Conservation (phyloP, 192 early-diverging fungal genomes). For the Funneliformis geosporum region DNA sequence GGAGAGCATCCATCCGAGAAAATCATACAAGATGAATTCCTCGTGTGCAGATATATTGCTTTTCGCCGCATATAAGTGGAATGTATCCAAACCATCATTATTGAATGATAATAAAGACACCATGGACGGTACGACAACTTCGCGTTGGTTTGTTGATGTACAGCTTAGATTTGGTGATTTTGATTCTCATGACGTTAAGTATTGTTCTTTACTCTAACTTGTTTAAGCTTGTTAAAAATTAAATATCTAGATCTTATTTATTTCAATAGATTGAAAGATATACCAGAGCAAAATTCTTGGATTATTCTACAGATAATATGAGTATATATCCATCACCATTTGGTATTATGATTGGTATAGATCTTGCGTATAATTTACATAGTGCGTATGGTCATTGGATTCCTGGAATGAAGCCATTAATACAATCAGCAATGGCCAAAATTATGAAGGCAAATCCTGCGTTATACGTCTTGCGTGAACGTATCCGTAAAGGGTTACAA, state of each 20-base stretch:
- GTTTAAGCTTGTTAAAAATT: not conserved
- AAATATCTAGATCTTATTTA: not conserved
- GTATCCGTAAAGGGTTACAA: constrained; percentile 97
- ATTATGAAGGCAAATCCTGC: constrained; percentile 99
- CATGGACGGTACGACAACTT: constrained; percentile 95
- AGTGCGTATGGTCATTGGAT: constrained; percentile 98
- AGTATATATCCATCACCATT: constrained; percentile 99
- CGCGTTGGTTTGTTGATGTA: constrained; percentile 98
- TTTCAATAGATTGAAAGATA: constrained; percentile 82
- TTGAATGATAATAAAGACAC: constrained; percentile 91
- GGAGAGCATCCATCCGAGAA: constrained; percentile 98
- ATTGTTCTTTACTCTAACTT: not conserved
- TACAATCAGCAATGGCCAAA: constrained; percentile 97
- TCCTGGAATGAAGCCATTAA: constrained; percentile 97
- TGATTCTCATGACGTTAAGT: constrained; percentile 85
- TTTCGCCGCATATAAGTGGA: constrained; percentile 98
- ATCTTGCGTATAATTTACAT: constrained; percentile 94
- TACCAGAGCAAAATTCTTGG: constrained; percentile 95
- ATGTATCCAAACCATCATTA: constrained; percentile 91
- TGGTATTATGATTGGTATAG: constrained; percentile 95
- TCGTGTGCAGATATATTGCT: constrained; percentile 92
- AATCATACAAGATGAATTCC: constrained; percentile 99
- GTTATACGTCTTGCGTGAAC: constrained; percentile 94
- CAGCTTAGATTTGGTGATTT: constrained; percentile 99
- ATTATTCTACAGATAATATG: constrained; percentile 98